Percentiles rank a stretch among this genome's conserved stretches.
phyloP scores from a whole-genome alignment of 2,329 filamentous ascomycete genomes.

The Zymoseptoria tritici region DNA sequence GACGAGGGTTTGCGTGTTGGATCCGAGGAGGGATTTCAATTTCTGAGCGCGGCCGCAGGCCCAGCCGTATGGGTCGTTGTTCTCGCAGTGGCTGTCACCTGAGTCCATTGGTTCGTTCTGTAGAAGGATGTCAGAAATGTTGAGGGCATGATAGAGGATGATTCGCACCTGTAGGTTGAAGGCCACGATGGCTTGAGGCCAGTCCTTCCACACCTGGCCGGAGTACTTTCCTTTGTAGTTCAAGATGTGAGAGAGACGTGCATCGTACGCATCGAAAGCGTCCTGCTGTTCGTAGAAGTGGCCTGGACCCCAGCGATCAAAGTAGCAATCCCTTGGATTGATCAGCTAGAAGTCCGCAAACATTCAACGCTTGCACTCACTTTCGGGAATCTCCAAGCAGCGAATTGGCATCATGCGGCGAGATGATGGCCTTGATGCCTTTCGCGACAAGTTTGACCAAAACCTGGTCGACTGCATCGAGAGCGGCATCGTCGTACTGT shows the following conservation, averaged over 20 bases:
- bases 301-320: conserved; percentile 3
- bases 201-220: conserved; percentile 9
- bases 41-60: conserved; percentile 1
- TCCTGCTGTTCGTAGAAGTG: conserved; percentile 5
- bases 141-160: neutral
- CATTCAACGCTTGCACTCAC: too few species aligned
- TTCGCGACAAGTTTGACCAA: conserved; percentile 5
- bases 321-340: conserved; percentile 5
- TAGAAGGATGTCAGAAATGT: neutral
- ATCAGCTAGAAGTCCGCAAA: too few species aligned
- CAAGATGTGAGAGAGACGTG: conserved; percentile 5
- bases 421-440: conserved; percentile 6
- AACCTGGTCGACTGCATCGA: conserved; percentile 3
- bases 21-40: neutral
- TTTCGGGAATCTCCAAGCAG: conserved; percentile 5
- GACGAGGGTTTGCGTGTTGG: conserved; percentile 1
- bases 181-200: conserved; percentile 9
- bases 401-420: conserved; percentile 5
- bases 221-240: conserved; percentile 6
- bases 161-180: conserved; percentile 6
- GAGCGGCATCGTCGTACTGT: conserved; percentile 2
- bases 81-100: neutral
- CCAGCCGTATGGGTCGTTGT: neutral
- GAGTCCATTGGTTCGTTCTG: neutral
- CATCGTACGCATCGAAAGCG: conserved; percentile 4